Evolutionary conservation across 768 basidiomycete species (phyloP).

Genomic region (Termitomyces sp.): DNA sequence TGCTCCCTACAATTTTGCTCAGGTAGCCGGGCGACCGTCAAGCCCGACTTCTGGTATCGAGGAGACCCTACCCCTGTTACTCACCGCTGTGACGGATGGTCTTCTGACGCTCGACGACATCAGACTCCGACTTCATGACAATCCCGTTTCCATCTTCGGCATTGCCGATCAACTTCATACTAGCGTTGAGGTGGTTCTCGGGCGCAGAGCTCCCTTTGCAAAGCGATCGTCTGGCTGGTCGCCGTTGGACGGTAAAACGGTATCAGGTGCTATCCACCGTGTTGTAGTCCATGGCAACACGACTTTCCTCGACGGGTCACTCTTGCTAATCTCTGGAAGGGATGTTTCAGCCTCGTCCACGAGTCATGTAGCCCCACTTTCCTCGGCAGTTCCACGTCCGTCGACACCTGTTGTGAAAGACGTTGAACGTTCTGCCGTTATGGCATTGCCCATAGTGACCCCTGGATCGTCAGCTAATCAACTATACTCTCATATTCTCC

Average conservation of each 20-base stretch:
- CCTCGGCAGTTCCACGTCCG: conserved; percentile 3
- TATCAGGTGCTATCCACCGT: conserved; percentile 79
- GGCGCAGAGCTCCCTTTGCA: conserved; percentile 59
- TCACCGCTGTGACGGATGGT: conserved; percentile 79
- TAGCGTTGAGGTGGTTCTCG: conserved; percentile 88
- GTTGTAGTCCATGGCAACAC: conserved; percentile 90
- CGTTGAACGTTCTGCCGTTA: conserved; percentile 18
- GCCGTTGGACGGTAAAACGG: conserved; percentile 57
- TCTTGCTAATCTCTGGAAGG: conserved; percentile 57
- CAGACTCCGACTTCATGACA: conserved; percentile 79
- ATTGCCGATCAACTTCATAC: conserved; percentile 83
- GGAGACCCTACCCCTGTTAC: conserved; percentile 81
- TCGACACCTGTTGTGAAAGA: conserved; percentile 27
- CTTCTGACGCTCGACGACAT: conserved; percentile 81
- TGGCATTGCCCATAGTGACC: conserved; percentile 20
- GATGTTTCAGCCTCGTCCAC: conserved; percentile 66
- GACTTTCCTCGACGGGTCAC: conserved; percentile 78
- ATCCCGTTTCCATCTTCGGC: conserved; percentile 88
- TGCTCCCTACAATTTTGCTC: conserved; percentile 73
- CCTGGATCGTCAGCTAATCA: conserved; percentile 30
- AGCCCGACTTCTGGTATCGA: conserved; percentile 76
- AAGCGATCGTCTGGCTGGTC: conserved; percentile 66
- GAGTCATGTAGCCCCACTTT: conserved; percentile 26
- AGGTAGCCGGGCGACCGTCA: conserved; percentile 51
- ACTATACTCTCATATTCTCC: conserved; percentile 43